phyloP scores from a whole-genome alignment of 2,329 filamentous ascomycete species.

The Incumbomyces lentus region DNA sequence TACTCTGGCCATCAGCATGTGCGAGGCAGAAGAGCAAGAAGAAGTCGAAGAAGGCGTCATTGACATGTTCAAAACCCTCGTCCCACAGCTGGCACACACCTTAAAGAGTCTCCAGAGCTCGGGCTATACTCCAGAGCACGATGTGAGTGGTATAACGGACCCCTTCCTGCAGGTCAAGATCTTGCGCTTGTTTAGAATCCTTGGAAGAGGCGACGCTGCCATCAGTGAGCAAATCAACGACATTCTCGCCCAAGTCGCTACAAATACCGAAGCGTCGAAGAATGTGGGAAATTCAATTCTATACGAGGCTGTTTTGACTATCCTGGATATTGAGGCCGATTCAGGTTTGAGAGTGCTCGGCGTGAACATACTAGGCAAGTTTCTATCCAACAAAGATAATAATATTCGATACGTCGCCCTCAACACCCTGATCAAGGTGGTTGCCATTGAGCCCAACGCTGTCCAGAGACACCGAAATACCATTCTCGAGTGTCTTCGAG shows the following conservation, averaged over 20 bases:
- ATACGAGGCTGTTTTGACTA: constrained; percentile 93
- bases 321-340: constrained; percentile 95
- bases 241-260: constrained; percentile 92
- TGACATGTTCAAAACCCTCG: constrained; percentile 79
- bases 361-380: constrained; percentile 97
- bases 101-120: constrained; percentile 88
- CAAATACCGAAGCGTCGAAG: constrained; percentile 95
- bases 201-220: constrained; percentile 74
- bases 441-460: constrained; percentile 93
- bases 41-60: constrained; percentile 81
- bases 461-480: constrained; percentile 96
- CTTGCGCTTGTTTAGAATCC: constrained; percentile 69
- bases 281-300: constrained; percentile 98
- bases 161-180: constrained; percentile 98
- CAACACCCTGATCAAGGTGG: constrained; percentile 95
- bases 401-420: constrained; percentile 97
- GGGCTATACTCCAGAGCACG: constrained; percentile 93
- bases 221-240: constrained; percentile 98
- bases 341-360: constrained; percentile 87
- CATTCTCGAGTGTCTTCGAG: constrained; percentile 87
- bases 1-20: constrained; percentile 82
- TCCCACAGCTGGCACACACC: constrained; percentile 77
- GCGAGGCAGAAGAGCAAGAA: constrained; percentile 87
- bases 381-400: constrained; percentile 96
- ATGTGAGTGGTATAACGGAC: constrained; percentile 95